Conservation (phyloP, 225 moss, liverwort and hornwort genomes). For the Physcomitrium patens region DNA sequence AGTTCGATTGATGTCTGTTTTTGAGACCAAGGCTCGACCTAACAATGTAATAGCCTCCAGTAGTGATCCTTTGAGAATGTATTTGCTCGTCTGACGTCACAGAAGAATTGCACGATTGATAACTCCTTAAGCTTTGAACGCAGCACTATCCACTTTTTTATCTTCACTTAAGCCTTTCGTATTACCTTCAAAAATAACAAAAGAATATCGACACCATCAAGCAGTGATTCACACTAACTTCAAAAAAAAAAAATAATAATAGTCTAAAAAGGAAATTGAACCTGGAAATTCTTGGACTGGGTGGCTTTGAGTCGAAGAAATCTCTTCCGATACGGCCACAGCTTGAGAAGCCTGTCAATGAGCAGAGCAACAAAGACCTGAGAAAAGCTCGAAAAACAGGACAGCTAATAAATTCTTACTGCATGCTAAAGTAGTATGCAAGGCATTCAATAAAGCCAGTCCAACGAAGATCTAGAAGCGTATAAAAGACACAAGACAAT, state of each 20-base stretch:
- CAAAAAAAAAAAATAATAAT: neutral
- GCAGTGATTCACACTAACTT: neutral
- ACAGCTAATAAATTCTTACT: neutral
- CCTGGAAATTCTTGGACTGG: conserved; percentile 38
- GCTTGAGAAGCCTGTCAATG: conserved; percentile 47
- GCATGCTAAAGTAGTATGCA: neutral
- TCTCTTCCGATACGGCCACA: conserved; percentile 28
- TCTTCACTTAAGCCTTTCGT: conserved; percentile 21
- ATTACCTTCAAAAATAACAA: neutral
- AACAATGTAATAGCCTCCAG: neutral
- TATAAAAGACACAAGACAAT: neutral
- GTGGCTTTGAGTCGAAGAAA: conserved; percentile 28
- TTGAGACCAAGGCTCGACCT: conserved; percentile 7
- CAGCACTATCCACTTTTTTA: conserved; percentile 30
- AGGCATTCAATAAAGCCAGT: too few species aligned
- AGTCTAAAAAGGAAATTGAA: conserved; percentile 9
- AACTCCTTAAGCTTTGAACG: conserved; percentile 27
- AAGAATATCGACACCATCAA: conserved; percentile 17
- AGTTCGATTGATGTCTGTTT: conserved; percentile 12
- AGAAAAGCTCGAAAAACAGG: conserved; percentile 1
- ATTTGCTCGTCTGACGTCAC: conserved; percentile 29
- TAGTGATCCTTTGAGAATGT: neutral
- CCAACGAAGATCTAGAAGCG: neutral
- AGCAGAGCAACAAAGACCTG: neutral
- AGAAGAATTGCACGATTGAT: conserved; percentile 30